A percentile compares a stretch with the other conserved stretches of the same genome.
Evolutionary conservation across 768 basidiomycete genomes (phyloP).

Genomic region (Porpolomopsis calyptriformis): DNA sequence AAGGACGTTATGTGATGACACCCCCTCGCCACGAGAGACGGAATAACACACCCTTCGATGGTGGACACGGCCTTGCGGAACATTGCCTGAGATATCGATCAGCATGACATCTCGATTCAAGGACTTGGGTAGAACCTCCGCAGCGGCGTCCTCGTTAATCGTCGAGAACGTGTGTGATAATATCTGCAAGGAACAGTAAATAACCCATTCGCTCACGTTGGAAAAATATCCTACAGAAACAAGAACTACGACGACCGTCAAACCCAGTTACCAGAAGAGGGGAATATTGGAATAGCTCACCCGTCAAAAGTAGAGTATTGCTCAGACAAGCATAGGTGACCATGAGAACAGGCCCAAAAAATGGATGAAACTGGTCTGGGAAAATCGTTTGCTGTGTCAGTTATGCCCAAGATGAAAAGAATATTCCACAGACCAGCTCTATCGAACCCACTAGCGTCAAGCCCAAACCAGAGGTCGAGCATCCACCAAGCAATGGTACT

Average conservation of each 20-base stretch:
- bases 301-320: slow-evolving; percentile 85
- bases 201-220: not conserved
- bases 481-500: slow-evolving; percentile 86
- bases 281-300: slow-evolving; percentile 24
- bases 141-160: slow-evolving; percentile 86
- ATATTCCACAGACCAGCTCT: slow-evolving; percentile 48
- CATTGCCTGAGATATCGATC: slow-evolving; percentile 54
- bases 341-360: slow-evolving; percentile 90
- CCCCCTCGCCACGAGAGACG: not conserved
- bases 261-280: slow-evolving; percentile 5
- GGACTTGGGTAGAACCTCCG: slow-evolving; percentile 49
- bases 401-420: not conserved
- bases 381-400: not conserved
- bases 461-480: slow-evolving; percentile 88
- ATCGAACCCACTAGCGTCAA: slow-evolving; percentile 86
- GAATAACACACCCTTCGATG: slow-evolving; percentile 65
- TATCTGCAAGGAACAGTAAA: slow-evolving; percentile 40
- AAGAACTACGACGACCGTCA: slow-evolving; percentile 38
- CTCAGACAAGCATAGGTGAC: slow-evolving; percentile 85
- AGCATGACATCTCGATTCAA: not conserved
- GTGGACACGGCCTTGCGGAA: slow-evolving; percentile 90
- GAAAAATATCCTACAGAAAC: slow-evolving; percentile 51
- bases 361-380: slow-evolving; percentile 65
- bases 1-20: not conserved
- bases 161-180: slow-evolving; percentile 91